Evolutionary conservation across 2,329 filamentous ascomycete species (phyloP), one percentile per base, ranked within the genome.

Genomic region (Ascochyta rabiei): DNA sequence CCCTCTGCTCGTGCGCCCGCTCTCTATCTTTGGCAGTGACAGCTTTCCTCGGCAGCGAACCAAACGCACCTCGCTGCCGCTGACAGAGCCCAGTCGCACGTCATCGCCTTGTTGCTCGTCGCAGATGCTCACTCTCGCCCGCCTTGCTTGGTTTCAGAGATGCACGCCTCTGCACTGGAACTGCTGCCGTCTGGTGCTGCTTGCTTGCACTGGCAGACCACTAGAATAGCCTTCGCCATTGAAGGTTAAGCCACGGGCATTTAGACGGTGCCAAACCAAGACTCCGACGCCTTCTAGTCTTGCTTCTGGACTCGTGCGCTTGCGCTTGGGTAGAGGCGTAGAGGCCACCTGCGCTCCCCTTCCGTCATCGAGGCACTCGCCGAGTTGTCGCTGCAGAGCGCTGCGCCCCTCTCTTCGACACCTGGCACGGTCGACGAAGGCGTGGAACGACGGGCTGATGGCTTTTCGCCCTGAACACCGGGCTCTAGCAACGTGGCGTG

Each of bases 271-370:
- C 37, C 37, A 37, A 18, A 53, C 38, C 26, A 54, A 46, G 56
- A 46, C 31, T 43, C 30, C 38, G 23, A 46, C 50, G 50, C 30
- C 37, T 50, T 48, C 54, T 63, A 62, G 59, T 55, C 42, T 35
- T 45, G 52, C 59, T 54, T 63, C 60, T 56, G 62, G 57, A 62
- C 61, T 56, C 43, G n/a, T 24, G 49, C 43, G 31, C 49, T 55
- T 53, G 60, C 57, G 48, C 47, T 54, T 47, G 47, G 34, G 16
- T 19, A 30, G 47, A 48, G 49, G 47, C 34, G 16, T 19, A 30
- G 47, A 48, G 33, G 44, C 48, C 23, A 44, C 40, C 40, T 48
- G 35, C 34, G 31, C 37, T 60, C 58, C 47, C 59, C 57, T 58
- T 59, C 57, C 57, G 50, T 38, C 47, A 55, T 62, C 33, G 39